These are phyloP conservation scores for Hysterium pulicare DNA, from an alignment of 2,329 filamentous ascomycete genomes.

Conservation along the genomic window DNA sequence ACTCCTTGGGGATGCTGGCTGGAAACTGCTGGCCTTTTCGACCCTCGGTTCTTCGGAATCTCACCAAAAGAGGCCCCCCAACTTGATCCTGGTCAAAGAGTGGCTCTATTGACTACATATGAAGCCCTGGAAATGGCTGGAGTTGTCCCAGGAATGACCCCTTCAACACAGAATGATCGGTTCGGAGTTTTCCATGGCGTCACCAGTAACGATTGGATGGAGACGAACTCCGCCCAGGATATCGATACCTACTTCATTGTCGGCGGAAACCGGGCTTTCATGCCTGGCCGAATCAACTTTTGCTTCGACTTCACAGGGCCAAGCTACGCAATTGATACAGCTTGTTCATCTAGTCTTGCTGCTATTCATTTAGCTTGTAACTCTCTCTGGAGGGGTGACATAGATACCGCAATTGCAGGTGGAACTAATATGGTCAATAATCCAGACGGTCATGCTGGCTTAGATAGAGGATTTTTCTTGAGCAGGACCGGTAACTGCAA, in stretches of 20 bases:
- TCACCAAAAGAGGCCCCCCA: constrained; percentile 17
- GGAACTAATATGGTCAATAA: constrained; percentile 23
- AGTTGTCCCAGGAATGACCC: constrained; percentile 19
- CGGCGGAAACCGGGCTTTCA: constrained; percentile 49
- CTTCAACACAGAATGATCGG: constrained; percentile 19
- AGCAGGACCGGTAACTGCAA: constrained; percentile 26
- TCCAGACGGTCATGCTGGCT: constrained; percentile 43
- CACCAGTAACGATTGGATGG: constrained; percentile 21
- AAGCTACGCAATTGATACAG: constrained; percentile 14
- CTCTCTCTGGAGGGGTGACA: constrained; percentile 5
- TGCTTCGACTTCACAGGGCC: not conserved
- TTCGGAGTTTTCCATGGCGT: constrained; percentile 32
- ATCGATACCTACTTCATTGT: constrained; percentile 56
- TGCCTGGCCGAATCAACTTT: constrained; percentile 18
- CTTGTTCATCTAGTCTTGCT: constrained; percentile 19
- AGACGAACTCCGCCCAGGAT: constrained; percentile 10
- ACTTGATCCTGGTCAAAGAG: constrained; percentile 15
- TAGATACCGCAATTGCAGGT: constrained; percentile 18
- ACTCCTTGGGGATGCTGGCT: constrained; percentile 13
- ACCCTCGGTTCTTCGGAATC: constrained; percentile 18
- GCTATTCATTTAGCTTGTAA: constrained; percentile 23
- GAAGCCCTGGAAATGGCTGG: constrained; percentile 18
- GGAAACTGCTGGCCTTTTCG: constrained; percentile 13
- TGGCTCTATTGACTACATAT: constrained; percentile 14
- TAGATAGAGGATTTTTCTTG: constrained; percentile 22